Percentiles rank a stretch among this genome's conserved stretches.
These are phyloP conservation scores for Euphorbia peplus DNA, from an alignment of 345 rosid species.

Conservation along the genomic window DNA sequence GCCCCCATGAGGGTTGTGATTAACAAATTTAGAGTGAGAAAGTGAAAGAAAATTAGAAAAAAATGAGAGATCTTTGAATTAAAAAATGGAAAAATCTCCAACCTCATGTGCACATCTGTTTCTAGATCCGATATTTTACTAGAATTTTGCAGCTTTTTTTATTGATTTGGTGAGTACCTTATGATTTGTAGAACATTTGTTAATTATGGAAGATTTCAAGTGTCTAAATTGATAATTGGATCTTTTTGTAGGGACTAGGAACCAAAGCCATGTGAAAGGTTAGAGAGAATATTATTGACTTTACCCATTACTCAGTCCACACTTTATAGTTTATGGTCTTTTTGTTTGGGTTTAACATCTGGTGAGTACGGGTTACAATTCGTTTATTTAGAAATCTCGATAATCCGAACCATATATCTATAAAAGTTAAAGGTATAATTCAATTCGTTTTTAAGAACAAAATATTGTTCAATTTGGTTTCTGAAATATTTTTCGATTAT, in stretches of 20 bases:
- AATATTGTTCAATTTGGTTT: too few relatives aligned
- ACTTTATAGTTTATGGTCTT: too few relatives aligned
- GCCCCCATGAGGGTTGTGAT: conserved; percentile 19
- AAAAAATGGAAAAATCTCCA: conserved; percentile 13
- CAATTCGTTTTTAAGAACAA: too few relatives aligned
- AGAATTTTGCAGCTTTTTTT: not conserved
- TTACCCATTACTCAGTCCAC: not conserved
- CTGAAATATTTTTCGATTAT: too few relatives aligned
- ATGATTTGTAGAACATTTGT: not conserved
- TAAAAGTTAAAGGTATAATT: too few relatives aligned
- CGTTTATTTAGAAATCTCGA: too few relatives aligned
- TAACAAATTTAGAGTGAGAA: not conserved
- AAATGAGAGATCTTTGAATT: not conserved
- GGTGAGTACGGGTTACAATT: too few relatives aligned
- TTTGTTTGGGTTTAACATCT: too few relatives aligned
- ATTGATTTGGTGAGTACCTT: not conserved
- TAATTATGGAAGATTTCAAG: not conserved
- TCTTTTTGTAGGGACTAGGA: too few relatives aligned
- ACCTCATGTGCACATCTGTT: conserved; percentile 9
- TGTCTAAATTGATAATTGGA: not conserved
- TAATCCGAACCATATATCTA: too few relatives aligned
- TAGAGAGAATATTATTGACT: not conserved
- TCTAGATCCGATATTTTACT: not conserved
- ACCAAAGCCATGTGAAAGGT: conserved; percentile 8
- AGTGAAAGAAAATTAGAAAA: not conserved